Evolutionary conservation across 129 eudicot species (phyloP).

Genomic region (Deinandra increscens): DNA sequence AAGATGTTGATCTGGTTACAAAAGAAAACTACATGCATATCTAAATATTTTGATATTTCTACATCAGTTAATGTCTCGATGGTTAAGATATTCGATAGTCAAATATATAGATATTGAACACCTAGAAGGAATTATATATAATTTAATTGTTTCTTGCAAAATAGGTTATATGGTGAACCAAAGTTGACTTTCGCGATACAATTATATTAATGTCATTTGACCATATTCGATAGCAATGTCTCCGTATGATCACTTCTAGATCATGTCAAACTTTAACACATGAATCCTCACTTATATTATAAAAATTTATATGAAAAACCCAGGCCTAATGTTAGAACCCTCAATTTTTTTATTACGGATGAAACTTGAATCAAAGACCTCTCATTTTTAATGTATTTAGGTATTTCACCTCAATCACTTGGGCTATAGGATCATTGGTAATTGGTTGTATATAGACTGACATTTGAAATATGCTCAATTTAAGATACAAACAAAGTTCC

Average conservation of each 20-base stretch:
- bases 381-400: too few relatives aligned
- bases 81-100: slow-evolving; percentile 16
- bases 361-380: too few relatives aligned
- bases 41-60: too few relatives aligned
- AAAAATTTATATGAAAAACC: not conserved
- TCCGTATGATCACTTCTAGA: not conserved
- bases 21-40: too few relatives aligned
- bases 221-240: not conserved
- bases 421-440: too few relatives aligned
- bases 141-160: not conserved
- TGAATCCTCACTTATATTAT: not conserved
- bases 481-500: too few relatives aligned
- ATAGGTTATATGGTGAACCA: slow-evolving; percentile 22
- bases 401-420: too few relatives aligned
- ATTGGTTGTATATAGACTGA: too few relatives aligned
- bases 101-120: not conserved
- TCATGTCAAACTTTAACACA: not conserved
- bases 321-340: too few relatives aligned
- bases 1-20: too few relatives aligned
- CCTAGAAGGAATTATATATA: slow-evolving; percentile 8
- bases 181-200: slow-evolving; percentile 19
- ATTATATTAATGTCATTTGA: not conserved
- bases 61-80: not conserved
- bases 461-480: too few relatives aligned
- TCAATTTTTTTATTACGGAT: too few relatives aligned